Evolutionary conservation across 2,329 filamentous ascomycete species (phyloP), one percentile per base, ranked within the genome.

Genomic region (Metarhizium brunneum): DNA sequence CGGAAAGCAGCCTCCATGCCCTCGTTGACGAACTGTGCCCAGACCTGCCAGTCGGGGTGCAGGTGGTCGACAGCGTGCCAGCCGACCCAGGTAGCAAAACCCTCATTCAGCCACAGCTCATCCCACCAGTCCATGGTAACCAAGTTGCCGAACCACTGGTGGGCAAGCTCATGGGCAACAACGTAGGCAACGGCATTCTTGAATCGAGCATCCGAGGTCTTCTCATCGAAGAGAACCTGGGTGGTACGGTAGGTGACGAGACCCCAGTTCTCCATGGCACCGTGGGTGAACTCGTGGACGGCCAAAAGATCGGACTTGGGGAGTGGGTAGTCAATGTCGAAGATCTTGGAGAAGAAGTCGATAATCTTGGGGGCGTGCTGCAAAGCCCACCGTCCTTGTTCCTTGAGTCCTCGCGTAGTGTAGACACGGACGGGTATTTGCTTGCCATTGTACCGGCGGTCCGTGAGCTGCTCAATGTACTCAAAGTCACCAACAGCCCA

Each of bases 81-180:
- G 53, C 92, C 94, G 47, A 96, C 92, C 92, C 92, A 97, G 3
- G 94, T 99, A 47, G 94, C 94, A 68, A 99, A 99, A 13, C 92
- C 92, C 72, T 97, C 92, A 66, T 95, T 95, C 53, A 95, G 80
- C 91, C 91, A 96, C 45, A 94, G 81, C 74, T 95, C 88, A 67
- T 87, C 90, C 90, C 89, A 94, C 90, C 91, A 96, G 70, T 95
- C 90, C 91, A 96, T 96, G 6, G 92, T 96, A 47, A 95, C 91
- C 11, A 96, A 81, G 69, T 96, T 95, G 42, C 91, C 91, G 64
- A 96, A 96, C 92, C 92, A 96, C 74, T 95, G 91, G 68, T 96
- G 91, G 55, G 92, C 94, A 59, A 99, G 80, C 71, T 99, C 94
- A 72, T 99, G 94, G n/a, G 94, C 92, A 52, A 97, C 92, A 56